Base-by-base conservation (phyloP, 2,329 filamentous ascomycete species). In the Monosporascus sp. region DNA sequence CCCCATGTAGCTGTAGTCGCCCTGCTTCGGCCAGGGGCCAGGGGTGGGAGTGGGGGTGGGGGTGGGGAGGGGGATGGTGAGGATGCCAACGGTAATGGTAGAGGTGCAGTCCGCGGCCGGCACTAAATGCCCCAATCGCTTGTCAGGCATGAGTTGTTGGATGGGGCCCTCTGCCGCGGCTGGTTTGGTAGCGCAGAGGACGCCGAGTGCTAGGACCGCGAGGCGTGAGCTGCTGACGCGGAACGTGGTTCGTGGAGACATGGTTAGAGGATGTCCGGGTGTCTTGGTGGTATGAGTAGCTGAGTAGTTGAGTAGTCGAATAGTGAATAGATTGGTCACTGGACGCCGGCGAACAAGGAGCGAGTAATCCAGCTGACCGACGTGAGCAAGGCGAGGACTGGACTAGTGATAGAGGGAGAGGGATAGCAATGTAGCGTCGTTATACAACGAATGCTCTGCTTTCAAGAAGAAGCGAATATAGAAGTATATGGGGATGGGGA, bases 1-100 rank as follows among this genome's bases (percentile, higher is more conserved):
- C 52, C 82, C 82, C n/a, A 68, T 64, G 66, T 84, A 84, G 17
- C 52, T 57, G 68, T 82, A 84, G 45, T 61, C 64, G 31, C 61
- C 57, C 6, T 34, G 31, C 9, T 34, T 3, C 31, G 11, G 31
- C 31, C 31, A 34, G 31, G 31, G 31, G 31, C 31, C 4, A 14
- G 2, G 34, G 45, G 19, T 7, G 47, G 24, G 37, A 37, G 7
- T 20, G 54, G 44, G 49, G 46, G 20, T 34, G 34, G 34, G 44
- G 49, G 41, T 17, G 48, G 50, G 44, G 43, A 19, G 3, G n/a
- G 26, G 40, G 19, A 51, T n/a, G 22, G 27, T 8, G 22, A n/a
- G 9, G 41, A 19, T 31, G 48, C 43, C 20, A 31, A 22, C 24
- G 22, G 34, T 34, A 34, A 34, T 34, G 31, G 37, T 37, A 46